phyloP scores from a whole-genome alignment of 495 filamentous ascomycete species.

The Cryomyces minteri region DNA sequence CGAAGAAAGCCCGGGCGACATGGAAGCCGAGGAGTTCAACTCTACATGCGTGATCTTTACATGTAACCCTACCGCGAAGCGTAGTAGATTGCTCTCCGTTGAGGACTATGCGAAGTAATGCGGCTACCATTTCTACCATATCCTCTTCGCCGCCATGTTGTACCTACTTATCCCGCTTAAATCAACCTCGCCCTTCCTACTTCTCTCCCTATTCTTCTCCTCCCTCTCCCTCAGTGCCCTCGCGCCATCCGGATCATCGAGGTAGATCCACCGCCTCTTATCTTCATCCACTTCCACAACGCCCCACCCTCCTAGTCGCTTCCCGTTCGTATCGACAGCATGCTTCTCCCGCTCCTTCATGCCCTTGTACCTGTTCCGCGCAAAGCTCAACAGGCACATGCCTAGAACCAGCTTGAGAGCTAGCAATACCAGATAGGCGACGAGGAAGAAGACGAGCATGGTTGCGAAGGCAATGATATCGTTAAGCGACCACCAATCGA shows the following conservation, averaged over 20 bases:
- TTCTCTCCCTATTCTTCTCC: conserved; percentile 35
- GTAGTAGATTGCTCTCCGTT: no score
- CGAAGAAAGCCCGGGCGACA: no score
- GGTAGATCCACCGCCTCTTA: conserved; percentile 70
- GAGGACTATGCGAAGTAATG: no score
- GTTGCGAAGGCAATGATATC: conserved; percentile 51
- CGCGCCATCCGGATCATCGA: conserved; percentile 58
- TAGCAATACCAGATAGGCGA: conserved; percentile 57
- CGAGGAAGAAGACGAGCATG: conserved; percentile 61
- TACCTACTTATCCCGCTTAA: conserved; percentile 63
- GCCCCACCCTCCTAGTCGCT: conserved; percentile 63
- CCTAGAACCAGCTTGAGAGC: conserved; percentile 71
- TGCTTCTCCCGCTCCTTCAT: conserved; percentile 57
- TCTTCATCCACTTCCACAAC: conserved; percentile 80
- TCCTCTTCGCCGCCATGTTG: conserved; percentile 85
- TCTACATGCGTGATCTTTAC: no score
- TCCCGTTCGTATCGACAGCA: conserved; percentile 43
- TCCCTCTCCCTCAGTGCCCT: conserved; percentile 53
- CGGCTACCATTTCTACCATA: conserved; percentile 39
- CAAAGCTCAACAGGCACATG: conserved; percentile 57
- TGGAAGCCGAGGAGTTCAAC: no score
- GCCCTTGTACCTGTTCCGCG: conserved; percentile 53
- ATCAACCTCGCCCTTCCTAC: conserved; percentile 24
- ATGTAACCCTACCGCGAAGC: no score
- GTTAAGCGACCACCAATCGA: conserved; percentile 27